phyloP scores from a whole-genome alignment of 345 rosid genomes.

The Populus deltoides region DNA sequence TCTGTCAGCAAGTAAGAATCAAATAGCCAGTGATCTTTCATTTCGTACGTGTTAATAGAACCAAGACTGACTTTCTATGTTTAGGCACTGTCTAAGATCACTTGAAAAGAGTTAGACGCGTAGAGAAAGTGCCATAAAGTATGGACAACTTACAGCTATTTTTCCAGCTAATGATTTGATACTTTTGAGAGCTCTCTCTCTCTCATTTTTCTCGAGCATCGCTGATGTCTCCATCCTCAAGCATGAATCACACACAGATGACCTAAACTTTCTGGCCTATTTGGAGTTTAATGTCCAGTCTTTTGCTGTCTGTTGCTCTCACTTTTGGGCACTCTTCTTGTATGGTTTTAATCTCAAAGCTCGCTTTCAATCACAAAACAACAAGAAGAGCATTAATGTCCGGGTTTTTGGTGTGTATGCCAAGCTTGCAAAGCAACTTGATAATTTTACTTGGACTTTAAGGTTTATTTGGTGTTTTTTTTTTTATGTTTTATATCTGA shows the following conservation, averaged over 20 bases:
- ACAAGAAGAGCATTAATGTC: not conserved
- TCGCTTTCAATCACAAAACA: not conserved
- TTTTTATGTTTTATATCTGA: no score
- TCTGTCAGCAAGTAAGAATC: no score
- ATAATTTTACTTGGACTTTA: no score
- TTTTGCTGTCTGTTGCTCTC: not conserved
- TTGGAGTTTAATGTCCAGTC: not conserved
- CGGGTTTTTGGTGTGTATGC: not conserved
- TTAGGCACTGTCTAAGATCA: no score
- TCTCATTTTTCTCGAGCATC: not conserved
- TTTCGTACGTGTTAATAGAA: no score
- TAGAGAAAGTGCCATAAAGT: not conserved
- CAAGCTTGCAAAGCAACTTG: not conserved
- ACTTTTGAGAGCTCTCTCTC: not conserved
- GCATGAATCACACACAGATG: not conserved
- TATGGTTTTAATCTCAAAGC: not conserved
- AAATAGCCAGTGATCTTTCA: no score
- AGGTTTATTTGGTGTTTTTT: no score
- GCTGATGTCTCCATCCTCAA: not conserved
- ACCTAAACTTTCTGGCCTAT: not conserved
- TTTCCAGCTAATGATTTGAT: not conserved
- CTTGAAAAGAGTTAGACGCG: no score
- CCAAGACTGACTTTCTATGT: no score
- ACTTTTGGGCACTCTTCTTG: not conserved
- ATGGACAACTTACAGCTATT: not conserved